Evolutionary conservation across 2,329 filamentous ascomycete species (phyloP).

Genomic region (Pseudogymnoascus sp.): DNA sequence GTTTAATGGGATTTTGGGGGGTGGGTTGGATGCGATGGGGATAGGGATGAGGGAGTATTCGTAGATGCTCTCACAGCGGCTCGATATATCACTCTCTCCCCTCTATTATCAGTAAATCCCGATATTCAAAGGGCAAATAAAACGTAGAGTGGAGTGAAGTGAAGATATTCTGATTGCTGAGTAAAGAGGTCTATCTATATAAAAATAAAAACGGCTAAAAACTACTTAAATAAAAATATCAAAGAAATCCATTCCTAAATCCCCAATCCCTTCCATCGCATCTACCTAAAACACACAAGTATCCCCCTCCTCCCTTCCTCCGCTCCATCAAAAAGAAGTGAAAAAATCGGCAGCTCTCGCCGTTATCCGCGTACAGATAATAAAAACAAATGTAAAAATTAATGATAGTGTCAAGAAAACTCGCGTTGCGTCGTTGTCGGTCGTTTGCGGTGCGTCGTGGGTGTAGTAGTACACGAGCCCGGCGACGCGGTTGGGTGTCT

Average conservation of each 20-base stretch:
- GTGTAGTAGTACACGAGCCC: background rate
- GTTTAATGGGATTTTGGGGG: too few species aligned
- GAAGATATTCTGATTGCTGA: background rate
- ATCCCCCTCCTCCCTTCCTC: background rate
- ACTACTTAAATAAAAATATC: background rate
- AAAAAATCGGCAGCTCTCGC: background rate
- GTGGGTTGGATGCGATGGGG: background rate
- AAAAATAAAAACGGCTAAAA: background rate
- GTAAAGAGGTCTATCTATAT: background rate
- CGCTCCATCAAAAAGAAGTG: background rate
- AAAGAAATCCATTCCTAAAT: background rate
- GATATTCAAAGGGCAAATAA: background rate
- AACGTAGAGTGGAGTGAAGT: background rate
- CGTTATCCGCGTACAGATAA: background rate
- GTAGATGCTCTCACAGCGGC: background rate
- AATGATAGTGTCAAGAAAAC: background rate
- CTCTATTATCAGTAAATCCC: background rate
- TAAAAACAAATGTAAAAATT: background rate
- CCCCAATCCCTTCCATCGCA: background rate
- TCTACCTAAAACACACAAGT: background rate
- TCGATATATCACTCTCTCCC: background rate
- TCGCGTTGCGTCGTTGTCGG: background rate
- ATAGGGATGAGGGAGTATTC: background rate
- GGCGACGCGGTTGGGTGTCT: background rate
- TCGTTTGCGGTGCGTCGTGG: background rate